Conservation (phyloP, 2,329 filamentous ascomycete genomes). For the Botryosphaeria dothidea region DNA sequence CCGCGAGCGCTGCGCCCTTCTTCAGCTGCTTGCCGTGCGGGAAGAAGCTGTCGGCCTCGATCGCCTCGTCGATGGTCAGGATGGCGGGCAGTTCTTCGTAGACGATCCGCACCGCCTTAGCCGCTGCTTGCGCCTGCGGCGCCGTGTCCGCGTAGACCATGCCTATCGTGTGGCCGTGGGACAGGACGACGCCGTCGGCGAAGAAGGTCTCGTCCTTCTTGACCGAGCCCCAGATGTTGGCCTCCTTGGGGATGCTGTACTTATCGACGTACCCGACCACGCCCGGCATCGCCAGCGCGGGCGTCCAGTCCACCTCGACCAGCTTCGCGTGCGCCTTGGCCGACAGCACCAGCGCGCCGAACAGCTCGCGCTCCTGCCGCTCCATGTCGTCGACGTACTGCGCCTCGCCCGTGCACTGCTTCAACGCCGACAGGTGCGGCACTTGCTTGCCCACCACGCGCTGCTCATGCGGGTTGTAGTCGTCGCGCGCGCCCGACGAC, state of each 20-base stretch:
- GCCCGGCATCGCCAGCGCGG: constrained; percentile 80
- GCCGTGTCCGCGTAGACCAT: constrained; percentile 80
- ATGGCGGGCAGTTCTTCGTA: constrained; percentile 88
- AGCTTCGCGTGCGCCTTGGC: constrained; percentile 86
- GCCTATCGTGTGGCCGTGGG: constrained; percentile 87
- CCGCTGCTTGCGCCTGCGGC: constrained; percentile 73
- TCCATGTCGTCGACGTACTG: constrained; percentile 96
- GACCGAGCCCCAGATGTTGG: constrained; percentile 91
- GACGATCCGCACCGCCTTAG: constrained; percentile 78
- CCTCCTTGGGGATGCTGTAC: constrained; percentile 72
- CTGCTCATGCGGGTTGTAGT: constrained; percentile 75
- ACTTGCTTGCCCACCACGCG: constrained; percentile 80
- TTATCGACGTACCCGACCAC: constrained; percentile 84
- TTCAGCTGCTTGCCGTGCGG: constrained; percentile 76
- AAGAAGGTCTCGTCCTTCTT: constrained; percentile 83
- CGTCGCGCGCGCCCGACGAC: constrained; percentile 75
- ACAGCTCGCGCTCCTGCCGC: constrained; percentile 77
- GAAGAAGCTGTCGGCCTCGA: constrained; percentile 83
- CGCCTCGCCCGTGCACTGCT: constrained; percentile 89
- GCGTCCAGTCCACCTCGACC: constrained; percentile 71
- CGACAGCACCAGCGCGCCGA: constrained; percentile 83
- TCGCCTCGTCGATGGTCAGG: constrained; percentile 91
- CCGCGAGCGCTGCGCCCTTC: constrained; percentile 59
- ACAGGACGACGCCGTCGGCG: constrained; percentile 82
- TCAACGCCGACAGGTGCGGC: constrained; percentile 83